These are phyloP conservation scores for Proliferodiscus dingleyae DNA, from an alignment of 2,329 filamentous ascomycete species.

Conservation along the genomic window DNA sequence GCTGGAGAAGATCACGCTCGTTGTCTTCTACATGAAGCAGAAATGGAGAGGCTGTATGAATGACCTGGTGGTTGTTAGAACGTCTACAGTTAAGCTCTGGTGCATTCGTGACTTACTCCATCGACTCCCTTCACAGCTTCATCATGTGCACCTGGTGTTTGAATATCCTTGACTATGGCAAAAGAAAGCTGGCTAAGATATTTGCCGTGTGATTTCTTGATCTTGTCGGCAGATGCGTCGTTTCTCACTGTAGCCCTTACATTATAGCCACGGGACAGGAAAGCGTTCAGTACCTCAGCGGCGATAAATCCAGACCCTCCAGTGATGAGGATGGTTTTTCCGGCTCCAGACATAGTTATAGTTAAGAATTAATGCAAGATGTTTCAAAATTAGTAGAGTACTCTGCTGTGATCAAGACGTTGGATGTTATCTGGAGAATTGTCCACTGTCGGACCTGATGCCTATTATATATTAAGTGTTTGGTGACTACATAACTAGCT, in stretches of 20 bases:
- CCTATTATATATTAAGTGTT: too few species aligned
- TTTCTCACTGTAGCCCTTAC: slow-evolving; percentile 43
- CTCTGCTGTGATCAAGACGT: too few species aligned
- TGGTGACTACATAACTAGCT: too few species aligned
- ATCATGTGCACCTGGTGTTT: slow-evolving; percentile 64
- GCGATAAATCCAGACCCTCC: slow-evolving; percentile 47
- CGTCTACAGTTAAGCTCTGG: too few species aligned
- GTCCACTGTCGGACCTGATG: too few species aligned
- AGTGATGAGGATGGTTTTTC: slow-evolving; percentile 24
- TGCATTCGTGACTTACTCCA: slow-evolving; percentile 41
- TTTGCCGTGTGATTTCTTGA: slow-evolving; percentile 36
- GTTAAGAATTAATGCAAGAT: too few species aligned
- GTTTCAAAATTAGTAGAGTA: too few species aligned
- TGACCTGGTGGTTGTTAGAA: too few species aligned
- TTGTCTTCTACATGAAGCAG: slow-evolving; percentile 30
- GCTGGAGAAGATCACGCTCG: slow-evolving; percentile 41
- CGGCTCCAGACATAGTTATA: slow-evolving; percentile 13
- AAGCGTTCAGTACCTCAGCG: slow-evolving; percentile 42
- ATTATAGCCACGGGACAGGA: slow-evolving; percentile 34
- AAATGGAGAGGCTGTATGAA: slow-evolving; percentile 63
- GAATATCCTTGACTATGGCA: slow-evolving; percentile 65
- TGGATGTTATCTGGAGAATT: too few species aligned
- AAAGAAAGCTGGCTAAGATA: slow-evolving; percentile 32
- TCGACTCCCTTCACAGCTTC: slow-evolving; percentile 55
- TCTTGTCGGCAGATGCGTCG: slow-evolving; percentile 39